Conservation (phyloP, 768 basidiomycete genomes). For the Austroboletus eburneus region DNA sequence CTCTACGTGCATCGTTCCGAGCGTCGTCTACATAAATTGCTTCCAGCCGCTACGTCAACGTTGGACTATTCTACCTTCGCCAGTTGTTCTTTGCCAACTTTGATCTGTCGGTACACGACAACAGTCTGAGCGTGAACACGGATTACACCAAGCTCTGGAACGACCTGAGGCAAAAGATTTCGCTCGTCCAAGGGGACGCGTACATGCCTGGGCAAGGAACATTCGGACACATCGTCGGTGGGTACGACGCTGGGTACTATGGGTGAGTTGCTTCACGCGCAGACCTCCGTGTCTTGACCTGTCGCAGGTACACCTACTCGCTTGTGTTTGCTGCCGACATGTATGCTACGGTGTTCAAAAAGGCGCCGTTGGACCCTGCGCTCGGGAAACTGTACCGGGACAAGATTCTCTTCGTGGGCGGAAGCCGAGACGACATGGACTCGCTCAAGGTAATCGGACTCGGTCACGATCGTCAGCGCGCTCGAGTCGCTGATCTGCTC, state of each 20-base stretch:
- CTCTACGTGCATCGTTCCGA: constrained; percentile 14
- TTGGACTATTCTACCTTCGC: constrained; percentile 64
- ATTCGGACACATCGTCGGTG: constrained; percentile 76
- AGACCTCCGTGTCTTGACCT: neutral
- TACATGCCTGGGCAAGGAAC: constrained; percentile 62
- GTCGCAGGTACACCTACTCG: constrained; percentile 62
- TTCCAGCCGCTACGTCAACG: constrained; percentile 68
- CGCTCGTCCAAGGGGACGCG: constrained; percentile 60
- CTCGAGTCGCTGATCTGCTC: neutral
- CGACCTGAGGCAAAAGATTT: constrained; percentile 61
- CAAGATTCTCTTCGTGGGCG: constrained; percentile 66
- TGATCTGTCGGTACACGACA: constrained; percentile 23
- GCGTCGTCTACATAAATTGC: constrained; percentile 19
- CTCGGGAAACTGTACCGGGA: constrained; percentile 69
- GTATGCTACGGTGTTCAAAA: constrained; percentile 75
- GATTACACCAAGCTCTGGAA: constrained; percentile 85
- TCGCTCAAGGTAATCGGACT: constrained; percentile 79
- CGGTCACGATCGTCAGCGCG: neutral
- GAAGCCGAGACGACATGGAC: constrained; percentile 72
- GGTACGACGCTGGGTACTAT: constrained; percentile 70
- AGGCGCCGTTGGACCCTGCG: constrained; percentile 65
- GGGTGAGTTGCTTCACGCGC: constrained; percentile 30
- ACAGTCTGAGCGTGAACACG: constrained; percentile 43
- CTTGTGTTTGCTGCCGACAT: constrained; percentile 59
- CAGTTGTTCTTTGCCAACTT: constrained; percentile 71